Conservation (phyloP, 192 early-diverging fungal species). For the Coemansia sp. region DNA sequence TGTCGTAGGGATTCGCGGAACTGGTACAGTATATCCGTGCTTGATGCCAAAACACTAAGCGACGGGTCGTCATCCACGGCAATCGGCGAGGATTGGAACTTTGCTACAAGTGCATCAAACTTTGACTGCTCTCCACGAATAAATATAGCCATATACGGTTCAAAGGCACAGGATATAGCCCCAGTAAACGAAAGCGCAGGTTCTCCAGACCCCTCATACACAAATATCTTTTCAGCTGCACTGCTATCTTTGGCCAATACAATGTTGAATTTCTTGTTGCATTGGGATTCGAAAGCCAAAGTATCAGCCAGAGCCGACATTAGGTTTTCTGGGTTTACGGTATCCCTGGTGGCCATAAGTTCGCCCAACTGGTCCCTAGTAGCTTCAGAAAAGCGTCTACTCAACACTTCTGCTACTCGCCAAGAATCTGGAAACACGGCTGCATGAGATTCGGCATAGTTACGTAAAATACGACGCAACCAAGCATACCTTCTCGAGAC, state of each 20-base stretch:
- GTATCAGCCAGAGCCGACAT: conserved; percentile 76
- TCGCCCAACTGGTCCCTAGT: conserved; percentile 65
- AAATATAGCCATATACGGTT: conserved; percentile 85
- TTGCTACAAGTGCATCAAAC: conserved; percentile 53
- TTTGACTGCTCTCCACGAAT: conserved; percentile 79
- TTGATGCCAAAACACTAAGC: conserved; percentile 72
- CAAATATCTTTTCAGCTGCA: neutral
- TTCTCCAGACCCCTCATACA: conserved; percentile 11
- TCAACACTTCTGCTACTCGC: conserved; percentile 58
- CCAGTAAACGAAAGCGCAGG: conserved; percentile 57
- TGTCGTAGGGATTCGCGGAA: conserved; percentile 86
- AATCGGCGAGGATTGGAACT: conserved; percentile 53
- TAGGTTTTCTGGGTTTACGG: conserved; percentile 68
- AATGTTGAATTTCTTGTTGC: conserved; percentile 66
- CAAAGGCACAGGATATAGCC: conserved; percentile 77
- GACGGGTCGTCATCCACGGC: conserved; percentile 52
- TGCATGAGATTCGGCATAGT: conserved; percentile 85
- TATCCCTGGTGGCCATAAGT: conserved; percentile 56
- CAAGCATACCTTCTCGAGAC: conserved; percentile 88
- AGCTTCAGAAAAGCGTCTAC: conserved; percentile 74
- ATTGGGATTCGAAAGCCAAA: conserved; percentile 86
- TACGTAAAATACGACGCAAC: conserved; percentile 84
- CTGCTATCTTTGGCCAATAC: conserved; percentile 25
- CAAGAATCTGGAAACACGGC: conserved; percentile 76
- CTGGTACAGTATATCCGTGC: conserved; percentile 87